Conservation (phyloP, 306 rosid species). For the Cucurbita argyrosperma region DNA sequence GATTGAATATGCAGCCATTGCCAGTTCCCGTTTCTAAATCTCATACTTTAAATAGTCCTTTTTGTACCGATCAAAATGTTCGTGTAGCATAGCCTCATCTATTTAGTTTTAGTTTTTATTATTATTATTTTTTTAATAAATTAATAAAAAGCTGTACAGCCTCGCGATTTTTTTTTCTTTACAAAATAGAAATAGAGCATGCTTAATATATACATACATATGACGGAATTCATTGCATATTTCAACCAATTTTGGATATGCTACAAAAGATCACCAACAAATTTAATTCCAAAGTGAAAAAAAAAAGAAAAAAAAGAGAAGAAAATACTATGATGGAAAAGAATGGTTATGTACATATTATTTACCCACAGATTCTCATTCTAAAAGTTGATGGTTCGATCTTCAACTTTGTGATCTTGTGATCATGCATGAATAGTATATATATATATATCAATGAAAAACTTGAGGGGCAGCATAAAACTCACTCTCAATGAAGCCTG, state of each 20-base stretch:
- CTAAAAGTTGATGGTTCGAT: neutral
- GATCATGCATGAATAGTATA: no score
- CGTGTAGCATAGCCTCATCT: no score
- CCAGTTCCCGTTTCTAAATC: no score
- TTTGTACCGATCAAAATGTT: no score
- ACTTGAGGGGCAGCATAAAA: slow-evolving; percentile 38
- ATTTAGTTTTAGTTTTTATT: no score
- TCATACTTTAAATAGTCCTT: no score
- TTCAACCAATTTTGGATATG: neutral
- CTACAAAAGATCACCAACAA: neutral
- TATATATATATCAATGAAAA: slow-evolving; percentile 7
- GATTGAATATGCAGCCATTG: no score
- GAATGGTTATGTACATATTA: neutral
- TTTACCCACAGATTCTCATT: neutral
- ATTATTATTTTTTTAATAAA: no score
- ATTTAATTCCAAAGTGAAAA: neutral
- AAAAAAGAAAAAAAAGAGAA: neutral
- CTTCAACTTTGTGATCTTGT: no score
- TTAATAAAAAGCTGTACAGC: no score
- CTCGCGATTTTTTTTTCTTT: neutral
- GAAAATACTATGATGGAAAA: neutral
- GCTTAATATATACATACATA: neutral
- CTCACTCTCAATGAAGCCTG: slow-evolving; percentile 30
- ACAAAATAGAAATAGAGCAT: no score
- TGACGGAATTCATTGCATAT: neutral